These are phyloP conservation scores for Macaranga tanarius DNA, from an alignment of 441 rosid genomes.

Conservation along the genomic window DNA sequence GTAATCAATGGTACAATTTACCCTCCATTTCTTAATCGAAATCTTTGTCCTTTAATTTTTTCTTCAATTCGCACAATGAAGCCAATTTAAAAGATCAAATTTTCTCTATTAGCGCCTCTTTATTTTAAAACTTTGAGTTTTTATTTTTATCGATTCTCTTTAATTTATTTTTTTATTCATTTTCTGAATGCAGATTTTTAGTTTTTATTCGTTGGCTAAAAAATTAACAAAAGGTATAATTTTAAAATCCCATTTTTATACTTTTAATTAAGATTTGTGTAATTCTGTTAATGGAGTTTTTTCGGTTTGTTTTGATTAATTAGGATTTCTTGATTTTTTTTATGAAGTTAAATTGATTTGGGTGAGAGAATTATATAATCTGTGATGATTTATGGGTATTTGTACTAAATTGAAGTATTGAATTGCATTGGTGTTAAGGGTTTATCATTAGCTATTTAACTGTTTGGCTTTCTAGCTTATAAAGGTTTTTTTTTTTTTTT, in stretches of 20 bases:
- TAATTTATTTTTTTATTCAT: too few relatives aligned
- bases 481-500: not conserved
- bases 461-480: not conserved
- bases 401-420: constrained; percentile 1
- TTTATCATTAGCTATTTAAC: not conserved
- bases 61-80: constrained; percentile 23
- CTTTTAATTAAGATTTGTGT: constrained; percentile 4
- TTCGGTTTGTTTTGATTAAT: constrained; percentile 11
- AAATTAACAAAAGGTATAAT: too few relatives aligned
- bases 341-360: not conserved
- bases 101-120: constrained; percentile 34
- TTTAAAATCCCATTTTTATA: not conserved
- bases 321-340: constrained; percentile 11
- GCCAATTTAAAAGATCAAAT: constrained; percentile 20
- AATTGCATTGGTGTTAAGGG: constrained; percentile 12
- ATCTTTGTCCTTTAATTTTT: not conserved
- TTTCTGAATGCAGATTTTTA: not conserved
- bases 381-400: constrained; percentile 14
- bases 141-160: not conserved
- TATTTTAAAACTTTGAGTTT: constrained; percentile 30
- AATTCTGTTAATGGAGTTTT: constrained; percentile 4
- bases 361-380: not conserved
- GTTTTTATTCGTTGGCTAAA: not conserved
- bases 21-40: too few relatives aligned
- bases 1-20: too few relatives aligned